A percentile compares a stretch with the other conserved stretches of the same genome.
Evolutionary conservation across 176 grass and related monocot genomes (phyloP).

Genomic region (Pontederia paniculata): DNA sequence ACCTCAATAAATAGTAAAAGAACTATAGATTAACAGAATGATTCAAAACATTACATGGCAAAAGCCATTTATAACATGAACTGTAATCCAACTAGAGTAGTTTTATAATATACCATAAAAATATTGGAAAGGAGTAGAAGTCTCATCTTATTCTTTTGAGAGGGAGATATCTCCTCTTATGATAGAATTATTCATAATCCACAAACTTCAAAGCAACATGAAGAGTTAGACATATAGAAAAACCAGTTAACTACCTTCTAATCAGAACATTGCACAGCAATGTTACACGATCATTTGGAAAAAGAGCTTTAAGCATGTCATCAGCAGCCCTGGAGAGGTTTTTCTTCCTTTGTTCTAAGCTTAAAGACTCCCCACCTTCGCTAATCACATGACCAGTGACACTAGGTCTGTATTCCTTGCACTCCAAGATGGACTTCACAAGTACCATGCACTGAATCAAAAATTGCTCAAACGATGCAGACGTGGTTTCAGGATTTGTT

Average conservation of each 20-base stretch:
- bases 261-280: conserved; percentile 91
- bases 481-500: conserved; percentile 62
- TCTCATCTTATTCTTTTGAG: too few species aligned
- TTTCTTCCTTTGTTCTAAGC: conserved; percentile 79
- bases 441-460: conserved; percentile 95
- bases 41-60: too few species aligned
- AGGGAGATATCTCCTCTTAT: too few species aligned
- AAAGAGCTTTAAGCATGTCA: conserved; percentile 64
- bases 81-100: too few species aligned
- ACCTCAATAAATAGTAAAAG: too few species aligned
- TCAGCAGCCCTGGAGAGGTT: conserved; percentile 51
- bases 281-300: conserved; percentile 63
- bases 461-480: conserved; percentile 70
- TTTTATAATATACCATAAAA: too few species aligned
- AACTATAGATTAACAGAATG: too few species aligned
- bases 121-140: too few species aligned
- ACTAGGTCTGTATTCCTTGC: conserved; percentile 85
- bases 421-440: conserved; percentile 76
- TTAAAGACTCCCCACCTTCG: conserved; percentile 44
- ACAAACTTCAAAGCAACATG: background rate
- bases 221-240: background rate
- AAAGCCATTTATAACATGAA: too few species aligned
- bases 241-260: conserved; percentile 46
- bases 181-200: too few species aligned
- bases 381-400: conserved; percentile 61